Percentiles rank a stretch among this genome's conserved stretches.
Conservation (phyloP, 2,329 filamentous ascomycete species). For the Trichoderma sp. region DNA sequence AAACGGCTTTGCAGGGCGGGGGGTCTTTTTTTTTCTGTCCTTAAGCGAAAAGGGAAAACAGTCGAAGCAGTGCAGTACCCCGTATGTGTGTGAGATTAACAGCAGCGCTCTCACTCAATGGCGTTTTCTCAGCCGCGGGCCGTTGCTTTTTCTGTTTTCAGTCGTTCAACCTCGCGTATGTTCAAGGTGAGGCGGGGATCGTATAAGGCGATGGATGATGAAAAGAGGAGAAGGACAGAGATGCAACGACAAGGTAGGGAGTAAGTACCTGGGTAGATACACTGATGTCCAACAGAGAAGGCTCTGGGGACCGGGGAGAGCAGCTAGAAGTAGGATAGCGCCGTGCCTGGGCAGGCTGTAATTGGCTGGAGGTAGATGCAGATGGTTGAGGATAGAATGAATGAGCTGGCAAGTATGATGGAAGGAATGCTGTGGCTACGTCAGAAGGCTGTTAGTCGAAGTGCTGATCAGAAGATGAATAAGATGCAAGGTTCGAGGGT, state of each 20-base stretch:
- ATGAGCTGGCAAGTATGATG: too few relatives aligned
- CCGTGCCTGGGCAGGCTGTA: neutral
- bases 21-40: neutral
- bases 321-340: conserved; percentile 10
- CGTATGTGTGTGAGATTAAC: neutral
- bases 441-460: neutral
- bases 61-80: neutral
- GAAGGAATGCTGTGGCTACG: neutral
- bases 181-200: neutral
- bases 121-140: neutral
- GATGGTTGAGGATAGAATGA: neutral
- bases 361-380: neutral
- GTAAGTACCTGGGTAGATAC: neutral
- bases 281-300: neutral
- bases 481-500: neutral
- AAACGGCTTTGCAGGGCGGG: conserved; percentile 17
- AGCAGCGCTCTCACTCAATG: neutral
- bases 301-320: neutral
- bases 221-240: neutral
- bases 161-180: neutral
- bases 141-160: neutral
- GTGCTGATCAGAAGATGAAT: neutral
- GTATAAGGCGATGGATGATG: neutral
- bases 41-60: conserved; percentile 12
- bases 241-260: neutral